Evolutionary conservation across 2,329 filamentous ascomycete genomes (phyloP).

Genomic region (Ascochyta fabae): DNA sequence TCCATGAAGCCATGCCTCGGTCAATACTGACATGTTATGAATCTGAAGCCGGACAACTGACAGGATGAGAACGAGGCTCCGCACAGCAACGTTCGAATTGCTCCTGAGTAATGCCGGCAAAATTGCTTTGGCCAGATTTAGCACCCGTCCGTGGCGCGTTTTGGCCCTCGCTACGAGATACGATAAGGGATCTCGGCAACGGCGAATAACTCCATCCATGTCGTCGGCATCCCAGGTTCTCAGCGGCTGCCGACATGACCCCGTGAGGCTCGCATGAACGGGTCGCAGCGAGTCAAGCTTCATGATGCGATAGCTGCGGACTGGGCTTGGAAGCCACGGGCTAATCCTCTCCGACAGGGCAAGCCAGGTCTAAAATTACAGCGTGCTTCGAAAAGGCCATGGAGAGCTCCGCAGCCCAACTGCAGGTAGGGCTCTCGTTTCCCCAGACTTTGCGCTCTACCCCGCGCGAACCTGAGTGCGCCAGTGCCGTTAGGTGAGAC

Average conservation of each 20-base stretch:
- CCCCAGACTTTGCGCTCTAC: conserved; percentile 19
- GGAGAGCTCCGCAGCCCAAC: background rate
- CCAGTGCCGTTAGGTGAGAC: conserved; percentile 18
- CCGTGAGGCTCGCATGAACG: conserved; percentile 26
- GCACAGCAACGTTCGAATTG: conserved; percentile 6
- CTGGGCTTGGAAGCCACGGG: background rate
- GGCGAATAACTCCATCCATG: conserved; percentile 14
- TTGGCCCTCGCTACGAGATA: conserved; percentile 16
- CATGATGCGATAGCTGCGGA: no score
- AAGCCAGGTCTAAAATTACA: conserved; percentile 7
- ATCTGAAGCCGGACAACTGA: conserved; percentile 1
- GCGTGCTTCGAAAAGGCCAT: conserved; percentile 8
- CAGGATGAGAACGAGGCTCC: conserved; percentile 17
- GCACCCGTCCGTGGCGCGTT: conserved; percentile 13
- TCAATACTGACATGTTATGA: conserved; percentile 3
- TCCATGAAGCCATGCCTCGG: conserved; percentile 23
- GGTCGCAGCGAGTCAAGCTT: no score
- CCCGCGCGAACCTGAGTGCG: conserved; percentile 14
- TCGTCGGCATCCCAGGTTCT: conserved; percentile 16
- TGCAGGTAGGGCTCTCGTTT: conserved; percentile 8
- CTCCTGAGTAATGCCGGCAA: conserved; percentile 16
- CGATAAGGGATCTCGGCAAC: conserved; percentile 17
- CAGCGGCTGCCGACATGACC: conserved; percentile 23
- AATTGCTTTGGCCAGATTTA: conserved; percentile 12
- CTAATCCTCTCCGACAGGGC: conserved; percentile 9